Evolutionary conservation across 2,329 filamentous ascomycete species (phyloP).

Genomic region (Endothia cerciana): DNA sequence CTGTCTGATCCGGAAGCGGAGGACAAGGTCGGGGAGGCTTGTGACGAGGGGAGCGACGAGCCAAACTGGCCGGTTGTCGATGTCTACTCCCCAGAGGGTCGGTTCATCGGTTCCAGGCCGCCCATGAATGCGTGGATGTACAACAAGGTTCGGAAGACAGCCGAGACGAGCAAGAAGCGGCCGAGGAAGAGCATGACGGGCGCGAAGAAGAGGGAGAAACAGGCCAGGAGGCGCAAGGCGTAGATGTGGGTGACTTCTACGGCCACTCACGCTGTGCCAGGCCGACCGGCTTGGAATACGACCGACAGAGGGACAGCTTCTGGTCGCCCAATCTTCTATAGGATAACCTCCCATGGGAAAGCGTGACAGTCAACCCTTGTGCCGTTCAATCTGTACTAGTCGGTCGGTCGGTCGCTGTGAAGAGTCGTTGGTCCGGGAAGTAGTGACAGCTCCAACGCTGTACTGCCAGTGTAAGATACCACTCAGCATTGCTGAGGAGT

Average conservation of each 20-base stretch:
- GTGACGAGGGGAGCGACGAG: constrained; percentile 34
- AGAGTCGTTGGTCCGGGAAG: no score
- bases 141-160: constrained; percentile 57
- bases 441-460: no score
- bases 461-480: no score
- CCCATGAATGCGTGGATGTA: constrained; percentile 75
- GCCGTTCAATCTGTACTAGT: background rate
- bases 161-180: constrained; percentile 50
- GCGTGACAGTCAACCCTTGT: background rate
- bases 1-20: constrained; percentile 32
- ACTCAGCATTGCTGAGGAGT: no score
- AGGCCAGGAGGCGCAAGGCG: constrained; percentile 6
- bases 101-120: constrained; percentile 67
- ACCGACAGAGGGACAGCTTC: no score
- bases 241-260: background rate
- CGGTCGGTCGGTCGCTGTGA: background rate
- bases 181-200: constrained; percentile 70
- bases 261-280: background rate
- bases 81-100: constrained; percentile 84
- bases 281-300: background rate
- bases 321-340: background rate
- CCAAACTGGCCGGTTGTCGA: constrained; percentile 73
- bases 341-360: background rate
- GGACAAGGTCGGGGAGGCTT: constrained; percentile 17
- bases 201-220: constrained; percentile 32